Conservation (phyloP, 1,284 basidiomycete species). For the Meripilus lineatus region DNA sequence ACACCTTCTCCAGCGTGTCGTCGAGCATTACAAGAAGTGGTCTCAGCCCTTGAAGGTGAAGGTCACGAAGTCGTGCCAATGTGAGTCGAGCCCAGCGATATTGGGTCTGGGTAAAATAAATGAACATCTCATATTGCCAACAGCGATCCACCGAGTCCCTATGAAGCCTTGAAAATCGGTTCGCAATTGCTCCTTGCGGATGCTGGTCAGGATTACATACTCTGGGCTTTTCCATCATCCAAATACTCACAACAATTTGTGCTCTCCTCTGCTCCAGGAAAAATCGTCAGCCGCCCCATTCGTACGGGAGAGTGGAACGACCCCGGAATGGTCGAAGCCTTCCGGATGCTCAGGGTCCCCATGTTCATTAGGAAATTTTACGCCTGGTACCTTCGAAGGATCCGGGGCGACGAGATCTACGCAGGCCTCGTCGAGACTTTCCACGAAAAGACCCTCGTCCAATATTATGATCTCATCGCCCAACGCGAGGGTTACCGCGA, state of each 20-base stretch:
- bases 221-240: background rate
- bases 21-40: constrained; percentile 49
- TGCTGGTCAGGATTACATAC: constrained; percentile 22
- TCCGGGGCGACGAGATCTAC: constrained; percentile 23
- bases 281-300: constrained; percentile 26
- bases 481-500: constrained; percentile 51
- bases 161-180: constrained; percentile 33
- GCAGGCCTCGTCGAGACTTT: constrained; percentile 38
- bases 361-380: constrained; percentile 33
- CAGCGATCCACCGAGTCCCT: constrained; percentile 34
- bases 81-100: constrained; percentile 20
- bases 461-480: constrained; percentile 55
- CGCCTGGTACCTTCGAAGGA: constrained; percentile 34
- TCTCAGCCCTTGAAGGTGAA: constrained; percentile 37
- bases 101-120: background rate
- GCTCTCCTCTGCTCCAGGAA: constrained; percentile 13
- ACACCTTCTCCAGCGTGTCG: constrained; percentile 55
- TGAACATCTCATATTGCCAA: background rate
- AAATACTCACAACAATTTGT: background rate
- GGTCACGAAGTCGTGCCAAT: constrained; percentile 51
- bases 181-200: constrained; percentile 36
- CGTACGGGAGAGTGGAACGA: constrained; percentile 42
- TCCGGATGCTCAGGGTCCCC: constrained; percentile 34
- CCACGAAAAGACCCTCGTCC: constrained; percentile 42
- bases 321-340: constrained; percentile 33